Evolutionary conservation across 345 rosid genomes (phyloP).

Genomic region (Camelina sativa): DNA sequence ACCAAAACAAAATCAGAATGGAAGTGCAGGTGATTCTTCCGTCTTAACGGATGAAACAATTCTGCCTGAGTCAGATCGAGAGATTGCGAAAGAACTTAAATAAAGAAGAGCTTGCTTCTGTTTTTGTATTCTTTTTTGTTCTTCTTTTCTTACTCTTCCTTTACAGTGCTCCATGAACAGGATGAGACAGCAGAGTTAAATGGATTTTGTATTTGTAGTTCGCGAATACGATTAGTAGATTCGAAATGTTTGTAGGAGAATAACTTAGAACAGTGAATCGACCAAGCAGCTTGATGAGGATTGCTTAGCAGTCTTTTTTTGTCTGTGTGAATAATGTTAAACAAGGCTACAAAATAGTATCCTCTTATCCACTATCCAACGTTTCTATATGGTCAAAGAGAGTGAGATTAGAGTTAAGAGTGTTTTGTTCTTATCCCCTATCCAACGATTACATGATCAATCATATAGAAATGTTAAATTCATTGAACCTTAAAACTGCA

Average conservation of each 20-base stretch:
- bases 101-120: constrained; percentile 27
- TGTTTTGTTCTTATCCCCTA: constrained; percentile 29
- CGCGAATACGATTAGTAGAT: not conserved
- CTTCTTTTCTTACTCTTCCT: not conserved
- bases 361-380: no score
- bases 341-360: not conserved
- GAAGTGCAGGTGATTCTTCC: constrained; percentile 33
- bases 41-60: constrained; percentile 31
- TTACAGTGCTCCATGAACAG: not conserved
- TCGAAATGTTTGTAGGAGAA: not conserved
- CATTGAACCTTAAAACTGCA: constrained; percentile 15
- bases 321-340: not conserved
- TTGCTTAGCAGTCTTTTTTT: not conserved
- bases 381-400: no score
- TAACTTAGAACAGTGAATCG: constrained; percentile 13
- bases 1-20: constrained; percentile 33
- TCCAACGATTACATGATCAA: not conserved
- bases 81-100: constrained; percentile 44
- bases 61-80: constrained; percentile 45
- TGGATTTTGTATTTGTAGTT: constrained; percentile 13
- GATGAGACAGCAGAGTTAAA: not conserved
- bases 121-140: not conserved
- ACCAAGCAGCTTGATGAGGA: constrained; percentile 15
- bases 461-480: constrained; percentile 4
- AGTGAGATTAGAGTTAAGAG: constrained; percentile 2